phyloP scores from a whole-genome alignment of 768 basidiomycete species.

The Lentinula raphanica region DNA sequence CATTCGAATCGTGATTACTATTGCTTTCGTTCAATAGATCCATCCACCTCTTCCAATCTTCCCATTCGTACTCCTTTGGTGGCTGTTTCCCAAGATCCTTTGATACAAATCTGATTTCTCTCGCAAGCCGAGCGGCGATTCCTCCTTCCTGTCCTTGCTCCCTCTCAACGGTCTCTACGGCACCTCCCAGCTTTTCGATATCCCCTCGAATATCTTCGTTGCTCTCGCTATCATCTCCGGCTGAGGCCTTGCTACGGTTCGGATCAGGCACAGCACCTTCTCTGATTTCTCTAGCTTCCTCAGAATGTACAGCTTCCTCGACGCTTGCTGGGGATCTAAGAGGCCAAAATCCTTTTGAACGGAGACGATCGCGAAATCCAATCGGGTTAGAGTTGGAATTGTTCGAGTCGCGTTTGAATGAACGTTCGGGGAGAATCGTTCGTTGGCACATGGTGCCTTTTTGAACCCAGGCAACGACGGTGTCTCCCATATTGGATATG shows the following conservation, averaged over 20 bases:
- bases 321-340: slow-evolving; percentile 1
- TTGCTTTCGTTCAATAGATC: slow-evolving; percentile 20
- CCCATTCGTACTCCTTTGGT: slow-evolving; percentile 28
- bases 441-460: slow-evolving; percentile 24
- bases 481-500: slow-evolving; percentile 45
- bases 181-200: slow-evolving; percentile 23
- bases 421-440: slow-evolving; percentile 24
- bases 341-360: slow-evolving; percentile 1
- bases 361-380: not conserved
- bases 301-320: not conserved
- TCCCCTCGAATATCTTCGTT: slow-evolving; percentile 15
- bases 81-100: slow-evolving; percentile 24
- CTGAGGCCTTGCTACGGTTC: not conserved
- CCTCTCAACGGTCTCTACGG: slow-evolving; percentile 32
- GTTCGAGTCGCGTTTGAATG: not conserved
- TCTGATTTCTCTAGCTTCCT: slow-evolving; percentile 5
- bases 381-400: no score
- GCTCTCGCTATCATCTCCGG: not conserved
- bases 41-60: slow-evolving; percentile 31
- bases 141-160: slow-evolving; percentile 19
- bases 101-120: slow-evolving; percentile 25
- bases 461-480: slow-evolving; percentile 35
- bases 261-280: not conserved
- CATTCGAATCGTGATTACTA: not conserved
- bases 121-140: slow-evolving; percentile 24